Conservation (phyloP, 1,139 yeast species). For the Yamadazyma atlantica region DNA sequence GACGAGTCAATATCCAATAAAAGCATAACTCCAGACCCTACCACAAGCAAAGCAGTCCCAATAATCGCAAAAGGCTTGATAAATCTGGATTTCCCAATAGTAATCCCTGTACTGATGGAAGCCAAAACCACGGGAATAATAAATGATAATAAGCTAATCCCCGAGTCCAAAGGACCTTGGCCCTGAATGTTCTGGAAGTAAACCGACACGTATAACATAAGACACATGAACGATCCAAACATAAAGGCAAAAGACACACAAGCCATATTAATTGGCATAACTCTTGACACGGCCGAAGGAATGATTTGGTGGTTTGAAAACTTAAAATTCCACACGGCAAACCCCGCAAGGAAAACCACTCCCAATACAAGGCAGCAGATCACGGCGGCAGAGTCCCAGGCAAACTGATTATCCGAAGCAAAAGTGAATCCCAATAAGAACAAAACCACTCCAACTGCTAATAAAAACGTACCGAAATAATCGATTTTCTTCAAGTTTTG, state of each 20-base stretch:
- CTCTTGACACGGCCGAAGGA: constrained; percentile 25
- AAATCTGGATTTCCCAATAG: constrained; percentile 27
- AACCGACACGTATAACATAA: constrained; percentile 28
- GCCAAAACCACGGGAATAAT: constrained; percentile 34
- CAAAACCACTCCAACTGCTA: constrained; percentile 42
- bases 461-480: constrained; percentile 46
- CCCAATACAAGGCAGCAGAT: constrained; percentile 50
- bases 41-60: constrained; percentile 26
- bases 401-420: constrained; percentile 46
- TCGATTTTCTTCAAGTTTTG: constrained; percentile 45
- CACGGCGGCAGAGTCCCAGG: constrained; percentile 51
- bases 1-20: constrained; percentile 32
- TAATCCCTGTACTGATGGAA: constrained; percentile 29
- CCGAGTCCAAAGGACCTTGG: constrained; percentile 36
- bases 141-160: constrained; percentile 36
- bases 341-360: constrained; percentile 22
- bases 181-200: constrained; percentile 40
- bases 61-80: constrained; percentile 32
- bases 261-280: constrained; percentile 25
- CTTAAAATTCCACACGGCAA: constrained; percentile 27
- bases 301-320: constrained; percentile 28
- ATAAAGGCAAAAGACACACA: constrained; percentile 21
- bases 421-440: constrained; percentile 40
- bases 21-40: constrained; percentile 36
- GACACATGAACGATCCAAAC: constrained; percentile 26